A percentile compares a stretch with the other conserved stretches of the same genome.
These are phyloP conservation scores for Wallacemonas rigidus DNA, from an alignment of 208 protist genomes.

Conservation along the genomic window DNA sequence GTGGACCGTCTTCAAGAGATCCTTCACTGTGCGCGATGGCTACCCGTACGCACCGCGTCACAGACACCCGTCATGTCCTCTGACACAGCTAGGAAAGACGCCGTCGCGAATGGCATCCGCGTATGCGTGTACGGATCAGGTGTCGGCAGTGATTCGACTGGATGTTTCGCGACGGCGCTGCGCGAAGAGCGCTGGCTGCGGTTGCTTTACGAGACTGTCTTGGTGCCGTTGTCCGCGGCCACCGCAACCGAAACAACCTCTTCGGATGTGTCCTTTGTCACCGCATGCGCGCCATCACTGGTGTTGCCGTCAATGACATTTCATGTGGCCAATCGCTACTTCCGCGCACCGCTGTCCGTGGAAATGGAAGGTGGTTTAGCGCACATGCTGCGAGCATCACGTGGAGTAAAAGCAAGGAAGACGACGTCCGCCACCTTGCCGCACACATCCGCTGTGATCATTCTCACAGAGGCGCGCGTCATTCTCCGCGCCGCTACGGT, in stretches of 20 bases:
- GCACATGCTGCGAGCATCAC: neutral
- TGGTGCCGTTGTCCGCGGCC: neutral
- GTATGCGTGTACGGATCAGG: no score
- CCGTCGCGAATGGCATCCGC: neutral
- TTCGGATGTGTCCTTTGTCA: neutral
- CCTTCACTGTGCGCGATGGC: constrained; percentile 51
- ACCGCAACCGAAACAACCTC: neutral
- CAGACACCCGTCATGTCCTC: no score
- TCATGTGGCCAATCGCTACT: neutral
- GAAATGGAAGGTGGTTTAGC: constrained; percentile 5
- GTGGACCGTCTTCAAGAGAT: constrained; percentile 54
- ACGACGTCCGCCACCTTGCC: neutral
- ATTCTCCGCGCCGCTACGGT: no score
- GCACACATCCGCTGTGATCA: no score
- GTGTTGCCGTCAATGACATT: neutral
- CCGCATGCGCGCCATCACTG: neutral
- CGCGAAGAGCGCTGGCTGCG: constrained; percentile 10
- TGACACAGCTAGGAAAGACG: neutral
- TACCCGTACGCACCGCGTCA: neutral
- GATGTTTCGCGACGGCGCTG: neutral
- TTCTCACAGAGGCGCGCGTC: no score
- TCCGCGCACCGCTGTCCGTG: neutral
- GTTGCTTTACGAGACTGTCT: neutral
- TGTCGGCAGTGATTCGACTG: neutral
- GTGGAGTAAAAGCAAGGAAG: no score